Evolutionary conservation across 192 early-diverging fungal species (phyloP), one percentile per base, ranked within the genome.

Genomic region (Coemansia sp.): DNA sequence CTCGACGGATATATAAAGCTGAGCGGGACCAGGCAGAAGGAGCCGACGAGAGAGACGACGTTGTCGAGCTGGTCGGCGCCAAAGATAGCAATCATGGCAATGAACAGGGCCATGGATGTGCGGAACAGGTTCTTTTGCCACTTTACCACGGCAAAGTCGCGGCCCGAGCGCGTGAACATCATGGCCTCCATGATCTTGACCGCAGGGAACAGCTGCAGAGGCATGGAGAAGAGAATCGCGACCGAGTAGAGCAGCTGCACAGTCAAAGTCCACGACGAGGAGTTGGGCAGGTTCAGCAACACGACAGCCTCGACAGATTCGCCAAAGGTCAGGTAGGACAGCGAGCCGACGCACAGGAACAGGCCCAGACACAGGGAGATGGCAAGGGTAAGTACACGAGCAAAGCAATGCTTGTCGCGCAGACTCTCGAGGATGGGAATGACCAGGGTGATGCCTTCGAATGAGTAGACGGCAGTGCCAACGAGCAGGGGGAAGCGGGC

Each of bases 221-320:
- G 95, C 58, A 96, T 92, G 2, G 91, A 94, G n/a, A 96, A 78
- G 63, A 91, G 77, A 42, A 98, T 98, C 17, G 95, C 93, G 35
- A 96, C 59, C 6, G 88, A 87, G 54, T 98, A 97, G 18, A 97
- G 59, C 18, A 80, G 73, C 61, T 97, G 91, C 23, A 94, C 78
- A 12, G 75, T 48, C 32, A 80, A 78, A n/a, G 89, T 88, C 47
- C 81, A 59, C 14, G 79, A 75, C 30, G 73, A 75, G 18, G 78
- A 60, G 26, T 80, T 75, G 17, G 94, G 92, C 51, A 98, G 64
- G 71, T 94, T 93, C 12, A 94, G 70, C 36, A 98, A 80, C 5
- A 96, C 85, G 13, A 96, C 85, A 0, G 95, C 92, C 47, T 91
- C 79, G 22, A 96, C 88, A 37, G 80, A 67, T 25, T 76, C 74